phyloP scores from a whole-genome alignment of 495 filamentous ascomycete genomes.

The Copromyces sp. region DNA sequence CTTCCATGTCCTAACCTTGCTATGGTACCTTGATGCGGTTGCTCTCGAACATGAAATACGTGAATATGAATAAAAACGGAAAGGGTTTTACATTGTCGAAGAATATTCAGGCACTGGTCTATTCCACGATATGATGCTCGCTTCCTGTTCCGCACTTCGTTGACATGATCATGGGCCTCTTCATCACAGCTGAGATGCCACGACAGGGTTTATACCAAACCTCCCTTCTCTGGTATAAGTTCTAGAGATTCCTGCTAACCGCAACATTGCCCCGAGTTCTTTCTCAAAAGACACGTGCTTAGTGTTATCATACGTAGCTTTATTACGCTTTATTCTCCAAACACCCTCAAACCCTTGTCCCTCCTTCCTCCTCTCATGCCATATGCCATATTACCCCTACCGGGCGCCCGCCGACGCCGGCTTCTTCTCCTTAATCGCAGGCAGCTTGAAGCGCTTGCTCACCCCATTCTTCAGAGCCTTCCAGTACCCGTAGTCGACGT shows the following conservation, averaged over 20 bases:
- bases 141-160: not conserved
- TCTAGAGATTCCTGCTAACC: not conserved
- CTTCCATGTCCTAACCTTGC: not conserved
- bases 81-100: not conserved
- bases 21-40: not conserved
- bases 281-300: not conserved
- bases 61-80: not conserved
- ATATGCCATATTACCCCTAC: not conserved
- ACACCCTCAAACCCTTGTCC: not conserved
- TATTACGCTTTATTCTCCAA: not conserved
- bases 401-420: constrained; percentile 1
- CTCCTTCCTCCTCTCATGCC: constrained; percentile 5
- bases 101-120: not conserved
- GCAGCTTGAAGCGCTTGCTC: constrained; percentile 63
- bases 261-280: not conserved
- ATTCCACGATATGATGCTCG: not conserved
- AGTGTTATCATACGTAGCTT: not conserved
- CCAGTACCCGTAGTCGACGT: constrained; percentile 51
- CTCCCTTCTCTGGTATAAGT: not conserved
- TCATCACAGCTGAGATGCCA: not conserved
- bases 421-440: constrained; percentile 55
- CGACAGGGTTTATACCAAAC: not conserved
- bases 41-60: not conserved
- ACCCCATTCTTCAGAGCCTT: constrained; percentile 47
- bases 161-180: not conserved